Conservation (phyloP, 331 rosid species). For the Erythrophleum ivorense region DNA sequence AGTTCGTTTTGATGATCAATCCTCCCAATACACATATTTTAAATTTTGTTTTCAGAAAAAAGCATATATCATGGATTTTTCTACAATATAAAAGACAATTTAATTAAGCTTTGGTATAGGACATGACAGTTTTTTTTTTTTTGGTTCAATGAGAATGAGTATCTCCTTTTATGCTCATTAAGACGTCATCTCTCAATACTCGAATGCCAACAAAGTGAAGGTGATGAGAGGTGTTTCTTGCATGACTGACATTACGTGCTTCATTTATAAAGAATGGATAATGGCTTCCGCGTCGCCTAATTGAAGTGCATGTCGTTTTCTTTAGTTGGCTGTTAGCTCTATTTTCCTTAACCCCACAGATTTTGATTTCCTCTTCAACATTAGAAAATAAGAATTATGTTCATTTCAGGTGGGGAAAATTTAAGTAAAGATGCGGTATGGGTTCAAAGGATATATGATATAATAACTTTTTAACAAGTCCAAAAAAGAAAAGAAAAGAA, state of each 20-base stretch:
- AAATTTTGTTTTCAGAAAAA: too few relatives aligned
- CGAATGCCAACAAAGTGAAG: not conserved
- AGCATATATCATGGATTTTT: too few relatives aligned
- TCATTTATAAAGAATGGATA: not conserved
- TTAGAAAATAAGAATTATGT: too few relatives aligned
- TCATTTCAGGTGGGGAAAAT: not conserved
- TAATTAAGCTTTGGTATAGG: too few relatives aligned
- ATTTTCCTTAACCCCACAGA: not conserved
- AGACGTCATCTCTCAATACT: too few relatives aligned
- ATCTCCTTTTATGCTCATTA: too few relatives aligned
- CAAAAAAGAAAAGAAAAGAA: not conserved
- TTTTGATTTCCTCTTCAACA: too few relatives aligned
- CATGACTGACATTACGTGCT: not conserved
- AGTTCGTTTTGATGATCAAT: too few relatives aligned
- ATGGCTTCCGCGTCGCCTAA: not conserved
- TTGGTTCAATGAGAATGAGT: too few relatives aligned
- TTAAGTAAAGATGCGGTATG: not conserved
- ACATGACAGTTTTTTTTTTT: too few relatives aligned
- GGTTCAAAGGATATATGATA: not conserved
- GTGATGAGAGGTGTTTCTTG: not conserved
- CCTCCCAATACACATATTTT: too few relatives aligned
- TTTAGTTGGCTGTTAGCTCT: not conserved
- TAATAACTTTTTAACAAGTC: not conserved
- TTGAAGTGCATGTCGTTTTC: not conserved
- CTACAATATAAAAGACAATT: too few relatives aligned